Evolutionary conservation across 106 monocot species (phyloP).

Genomic region (Acanthochlamys bracteata): DNA sequence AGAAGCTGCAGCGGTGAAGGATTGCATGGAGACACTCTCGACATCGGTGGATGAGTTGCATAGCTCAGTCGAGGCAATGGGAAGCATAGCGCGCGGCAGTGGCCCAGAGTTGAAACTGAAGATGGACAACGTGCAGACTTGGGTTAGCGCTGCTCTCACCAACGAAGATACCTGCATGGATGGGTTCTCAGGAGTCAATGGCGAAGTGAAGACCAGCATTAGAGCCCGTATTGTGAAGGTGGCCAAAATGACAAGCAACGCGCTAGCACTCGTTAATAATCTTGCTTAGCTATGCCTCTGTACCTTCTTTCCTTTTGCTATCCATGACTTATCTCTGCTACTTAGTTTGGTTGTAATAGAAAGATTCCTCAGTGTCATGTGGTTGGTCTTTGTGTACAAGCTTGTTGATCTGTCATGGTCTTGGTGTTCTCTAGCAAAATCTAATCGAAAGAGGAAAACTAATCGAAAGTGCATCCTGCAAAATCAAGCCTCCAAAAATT

Average conservation of each 20-base stretch:
- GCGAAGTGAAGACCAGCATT: conserved; percentile 15
- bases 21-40: conserved; percentile 61
- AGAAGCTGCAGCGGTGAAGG: conserved; percentile 37
- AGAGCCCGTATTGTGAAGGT: conserved; percentile 30
- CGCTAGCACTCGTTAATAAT: conserved; percentile 73
- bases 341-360: too few species aligned
- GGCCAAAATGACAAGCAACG: conserved; percentile 61
- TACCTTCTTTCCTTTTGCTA: too few species aligned
- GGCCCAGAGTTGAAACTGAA: conserved; percentile 23
- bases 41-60: conserved; percentile 53
- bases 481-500: too few species aligned
- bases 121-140: conserved; percentile 68
- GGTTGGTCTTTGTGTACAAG: too few species aligned
- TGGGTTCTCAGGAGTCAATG: conserved; percentile 11
- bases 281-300: neutral
- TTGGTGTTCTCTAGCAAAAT: neutral
- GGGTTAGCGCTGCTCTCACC: conserved; percentile 81
- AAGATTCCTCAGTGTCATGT: neutral
- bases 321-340: too few species aligned
- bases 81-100: conserved; percentile 23
- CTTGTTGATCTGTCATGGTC: too few species aligned
- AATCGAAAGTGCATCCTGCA: neutral
- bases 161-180: conserved; percentile 67
- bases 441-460: neutral
- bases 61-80: conserved; percentile 39